A percentile compares a stretch with the other conserved stretches of the same genome.
These are phyloP conservation scores for Phialocephala sp. DNA, from an alignment of 2,329 filamentous ascomycete species.

Conservation along the genomic window DNA sequence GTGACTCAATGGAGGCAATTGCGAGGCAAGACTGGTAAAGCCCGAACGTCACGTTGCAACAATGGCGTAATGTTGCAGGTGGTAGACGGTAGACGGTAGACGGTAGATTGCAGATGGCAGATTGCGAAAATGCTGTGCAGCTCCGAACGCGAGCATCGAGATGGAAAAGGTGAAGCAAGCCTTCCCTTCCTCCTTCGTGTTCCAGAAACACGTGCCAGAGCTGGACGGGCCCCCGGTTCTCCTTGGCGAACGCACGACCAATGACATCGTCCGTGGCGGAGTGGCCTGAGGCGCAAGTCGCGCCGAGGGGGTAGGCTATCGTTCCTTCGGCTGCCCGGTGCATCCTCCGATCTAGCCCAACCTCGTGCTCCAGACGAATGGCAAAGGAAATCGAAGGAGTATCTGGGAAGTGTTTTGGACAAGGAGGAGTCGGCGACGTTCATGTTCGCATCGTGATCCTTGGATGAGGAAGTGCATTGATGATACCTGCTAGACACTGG, in stretches of 20 bases:
- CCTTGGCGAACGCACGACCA: conserved; percentile 4
- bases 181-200: neutral
- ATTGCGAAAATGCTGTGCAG: conserved; percentile 14
- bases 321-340: no score
- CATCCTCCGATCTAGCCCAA: neutral
- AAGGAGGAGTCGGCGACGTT: neutral
- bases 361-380: conserved; percentile 15
- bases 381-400: neutral
- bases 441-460: no score
- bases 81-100: neutral
- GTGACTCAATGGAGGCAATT: conserved; percentile 18
- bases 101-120: neutral
- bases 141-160: conserved; percentile 13
- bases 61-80: conserved; percentile 21
- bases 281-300: conserved; percentile 16
- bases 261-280: neutral
- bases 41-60: conserved; percentile 20
- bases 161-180: neutral
- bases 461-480: no score
- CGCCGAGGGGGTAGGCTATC: neutral
- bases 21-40: neutral
- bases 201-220: neutral
- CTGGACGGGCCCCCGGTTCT: neutral
- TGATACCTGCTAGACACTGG: no score
- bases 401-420: no score